Evolutionary conservation across 345 rosid species (phyloP).

Genomic region (Sisymbrium altissimum): DNA sequence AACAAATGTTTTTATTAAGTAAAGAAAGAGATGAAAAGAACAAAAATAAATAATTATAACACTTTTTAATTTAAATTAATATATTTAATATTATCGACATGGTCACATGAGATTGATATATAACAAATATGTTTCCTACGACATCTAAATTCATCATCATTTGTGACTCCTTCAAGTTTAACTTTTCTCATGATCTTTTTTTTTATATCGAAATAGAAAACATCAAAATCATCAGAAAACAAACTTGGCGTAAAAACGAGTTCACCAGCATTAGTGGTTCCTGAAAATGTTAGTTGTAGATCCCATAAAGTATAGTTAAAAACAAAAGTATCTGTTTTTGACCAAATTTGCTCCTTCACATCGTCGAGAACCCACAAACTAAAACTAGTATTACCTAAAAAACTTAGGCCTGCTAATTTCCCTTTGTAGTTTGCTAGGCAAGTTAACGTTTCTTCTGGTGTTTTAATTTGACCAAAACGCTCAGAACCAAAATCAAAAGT

Average conservation of each 20-base stretch:
- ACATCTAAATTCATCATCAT: not conserved
- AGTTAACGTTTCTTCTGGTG: not conserved
- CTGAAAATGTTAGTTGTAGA: constrained; percentile 3
- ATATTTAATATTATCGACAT: not conserved
- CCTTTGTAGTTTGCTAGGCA: not conserved
- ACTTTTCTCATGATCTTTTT: not conserved
- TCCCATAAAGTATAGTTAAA: not conserved
- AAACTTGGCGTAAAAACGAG: not conserved
- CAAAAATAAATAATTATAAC: not conserved
- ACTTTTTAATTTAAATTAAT: not conserved
- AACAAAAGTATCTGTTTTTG: not conserved
- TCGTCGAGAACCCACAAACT: constrained; percentile 1
- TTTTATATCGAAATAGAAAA: not conserved
- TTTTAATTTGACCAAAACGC: not conserved
- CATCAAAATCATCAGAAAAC: not conserved
- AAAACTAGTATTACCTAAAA: not conserved
- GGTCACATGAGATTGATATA: not conserved
- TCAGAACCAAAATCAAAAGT: constrained; percentile 9
- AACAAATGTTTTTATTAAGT: no score
- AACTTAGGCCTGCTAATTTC: constrained; percentile 1
- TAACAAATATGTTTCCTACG: not conserved
- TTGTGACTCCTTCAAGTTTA: not conserved
- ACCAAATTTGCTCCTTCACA: not conserved
- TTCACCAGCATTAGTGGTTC: not conserved
- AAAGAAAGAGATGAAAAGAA: no score